Conservation (phyloP, 768 basidiomycete species). For the Dioszegia aurantiaca region DNA sequence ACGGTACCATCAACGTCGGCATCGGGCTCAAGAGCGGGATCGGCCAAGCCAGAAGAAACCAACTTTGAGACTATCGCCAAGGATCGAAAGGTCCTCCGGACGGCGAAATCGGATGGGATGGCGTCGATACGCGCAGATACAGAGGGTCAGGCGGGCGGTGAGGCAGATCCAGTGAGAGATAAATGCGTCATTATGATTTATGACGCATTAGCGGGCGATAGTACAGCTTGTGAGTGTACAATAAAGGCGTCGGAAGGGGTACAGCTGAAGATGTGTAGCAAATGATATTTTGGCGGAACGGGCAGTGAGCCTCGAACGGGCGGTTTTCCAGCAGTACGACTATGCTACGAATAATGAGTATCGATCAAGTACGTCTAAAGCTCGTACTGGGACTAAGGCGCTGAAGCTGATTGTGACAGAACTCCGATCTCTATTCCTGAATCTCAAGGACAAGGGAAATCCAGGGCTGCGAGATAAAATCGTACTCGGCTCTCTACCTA, state of each 20-base stretch:
- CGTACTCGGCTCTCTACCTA: conserved; percentile 72
- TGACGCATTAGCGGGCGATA: conserved; percentile 82
- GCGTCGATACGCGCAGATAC: conserved; percentile 45
- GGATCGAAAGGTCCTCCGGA: conserved; percentile 54
- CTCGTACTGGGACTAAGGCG: background rate
- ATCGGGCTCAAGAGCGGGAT: conserved; percentile 5
- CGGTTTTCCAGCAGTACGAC: conserved; percentile 55
- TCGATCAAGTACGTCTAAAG: conserved; percentile 43
- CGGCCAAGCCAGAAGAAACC: conserved; percentile 15
- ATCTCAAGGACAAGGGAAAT: conserved; percentile 93
- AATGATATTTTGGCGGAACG: conserved; percentile 66
- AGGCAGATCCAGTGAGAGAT: conserved; percentile 68
- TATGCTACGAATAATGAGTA: conserved; percentile 47
- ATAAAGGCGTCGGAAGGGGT: conserved; percentile 51
- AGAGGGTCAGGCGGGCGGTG: conserved; percentile 53
- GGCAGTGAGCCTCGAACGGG: conserved; percentile 69
- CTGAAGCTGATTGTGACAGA: conserved; percentile 56
- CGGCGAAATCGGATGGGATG: conserved; percentile 69
- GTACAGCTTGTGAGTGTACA: conserved; percentile 84
- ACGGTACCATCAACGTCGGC: background rate
- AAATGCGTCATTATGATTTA: conserved; percentile 87
- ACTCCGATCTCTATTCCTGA: conserved; percentile 83
- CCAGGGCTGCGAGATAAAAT: conserved; percentile 78
- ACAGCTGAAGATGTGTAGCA: conserved; percentile 55
- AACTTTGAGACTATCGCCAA: conserved; percentile 14